These are phyloP conservation scores for Emergomyces orientalis DNA, from an alignment of 2,329 filamentous ascomycete species.

Conservation along the genomic window DNA sequence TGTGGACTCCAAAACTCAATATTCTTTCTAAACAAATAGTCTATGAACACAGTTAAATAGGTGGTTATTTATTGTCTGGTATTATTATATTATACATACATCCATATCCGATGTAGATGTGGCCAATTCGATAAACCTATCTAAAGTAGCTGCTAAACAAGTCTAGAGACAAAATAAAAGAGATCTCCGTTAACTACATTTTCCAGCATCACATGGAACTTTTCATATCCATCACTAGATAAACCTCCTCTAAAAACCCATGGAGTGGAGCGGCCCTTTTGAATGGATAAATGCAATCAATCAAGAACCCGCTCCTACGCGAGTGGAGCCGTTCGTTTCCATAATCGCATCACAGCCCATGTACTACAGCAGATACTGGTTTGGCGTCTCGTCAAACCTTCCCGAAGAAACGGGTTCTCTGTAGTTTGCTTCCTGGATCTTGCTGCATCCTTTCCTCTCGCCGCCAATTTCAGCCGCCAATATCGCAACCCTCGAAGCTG, in stretches of 20 bases:
- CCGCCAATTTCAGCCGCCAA: neutral
- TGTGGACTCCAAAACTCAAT: no score
- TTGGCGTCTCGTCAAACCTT: neutral
- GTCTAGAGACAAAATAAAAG: neutral
- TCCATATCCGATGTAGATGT: neutral
- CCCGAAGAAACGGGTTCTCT: neutral
- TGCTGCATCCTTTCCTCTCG: neutral
- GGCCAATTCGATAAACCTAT: neutral
- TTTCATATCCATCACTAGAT: neutral
- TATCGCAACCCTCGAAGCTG: neutral
- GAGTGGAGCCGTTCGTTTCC: neutral
- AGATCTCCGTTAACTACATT: neutral
- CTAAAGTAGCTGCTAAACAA: neutral
- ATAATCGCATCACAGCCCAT: neutral
- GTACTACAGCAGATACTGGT: neutral
- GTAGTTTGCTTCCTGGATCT: neutral
- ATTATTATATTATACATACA: neutral
- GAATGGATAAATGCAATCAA: neutral
- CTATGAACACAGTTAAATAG: no score
- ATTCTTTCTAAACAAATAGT: no score
- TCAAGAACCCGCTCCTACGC: neutral
- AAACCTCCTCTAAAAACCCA: neutral
- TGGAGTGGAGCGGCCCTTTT: neutral
- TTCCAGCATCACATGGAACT: neutral
- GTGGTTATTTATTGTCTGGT: no score